Evolutionary conservation across 495 filamentous ascomycete species (phyloP), one percentile per base, ranked within the genome.

Genomic region (Bacidia rubella): DNA sequence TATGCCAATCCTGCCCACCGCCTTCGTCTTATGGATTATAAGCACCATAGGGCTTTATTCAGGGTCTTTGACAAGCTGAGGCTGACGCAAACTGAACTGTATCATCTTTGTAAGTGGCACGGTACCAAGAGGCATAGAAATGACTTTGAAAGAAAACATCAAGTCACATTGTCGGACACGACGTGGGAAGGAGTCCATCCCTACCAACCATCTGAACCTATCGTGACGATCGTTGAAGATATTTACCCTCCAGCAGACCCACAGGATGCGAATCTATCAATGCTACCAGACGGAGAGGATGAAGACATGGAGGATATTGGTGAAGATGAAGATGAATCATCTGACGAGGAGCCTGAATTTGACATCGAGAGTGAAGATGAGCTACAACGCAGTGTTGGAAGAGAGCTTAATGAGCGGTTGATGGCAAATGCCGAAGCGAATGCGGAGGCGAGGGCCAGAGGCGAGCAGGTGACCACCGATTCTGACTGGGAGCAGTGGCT

Each of bases 41-140:
- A 74, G 1, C 87, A 83, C 78, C 89, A 95, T 65, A 79, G 79
- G 52, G 74, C 77, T 57, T 74, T 95, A 0, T 94, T 95, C 67
- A 77, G 79, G 32, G 83, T 81, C 35, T 93, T 95, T 58, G 86
- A 95, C 60, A 72, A 71, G 39, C 74, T 95, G 19, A 72, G 78
- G 35, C 67, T 94, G n/a, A 92, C 89, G 0, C 68, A 77, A 35
- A 67, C 71, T 47, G 89, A 95, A 60, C 93, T 95, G 55, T 70
- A 76, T 1, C 75, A 71, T 11, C 69, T 95, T 54, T 94, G 89
- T 55, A 84, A 84, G 60, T 95, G 89, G 89, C 87, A 94, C 63
- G 89, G 89, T n/a, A 94, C 89, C 48, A 83, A 84, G 58, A 93
- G 83, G 72, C 89, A 89, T 25, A 83, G 87, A 54, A 80, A 90